Conservation (phyloP, 306 rosid species). For the Dryas drummondii region DNA sequence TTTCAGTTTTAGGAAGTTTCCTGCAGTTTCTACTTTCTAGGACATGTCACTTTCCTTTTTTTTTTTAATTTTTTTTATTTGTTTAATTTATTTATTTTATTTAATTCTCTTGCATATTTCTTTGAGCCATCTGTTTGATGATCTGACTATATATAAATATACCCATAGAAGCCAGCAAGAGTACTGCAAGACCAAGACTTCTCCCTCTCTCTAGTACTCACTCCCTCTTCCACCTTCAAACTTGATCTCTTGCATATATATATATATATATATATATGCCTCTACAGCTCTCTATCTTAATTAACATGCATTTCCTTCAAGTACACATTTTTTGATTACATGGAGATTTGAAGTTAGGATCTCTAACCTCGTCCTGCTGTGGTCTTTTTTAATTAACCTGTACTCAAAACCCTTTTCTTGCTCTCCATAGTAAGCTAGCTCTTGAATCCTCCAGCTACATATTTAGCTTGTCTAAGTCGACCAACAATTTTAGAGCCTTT, state of each 20-base stretch:
- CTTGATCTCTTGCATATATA: no score
- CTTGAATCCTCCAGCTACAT: neutral
- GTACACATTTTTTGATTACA: no score
- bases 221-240: neutral
- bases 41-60: neutral
- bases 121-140: neutral
- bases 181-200: neutral
- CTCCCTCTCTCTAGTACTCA: neutral
- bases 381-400: no score
- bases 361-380: no score
- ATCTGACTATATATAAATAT: constrained; percentile 19
- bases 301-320: neutral
- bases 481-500: neutral
- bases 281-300: neutral
- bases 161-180: neutral
- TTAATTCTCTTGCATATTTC: neutral
- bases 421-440: neutral
- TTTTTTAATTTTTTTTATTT: neutral
- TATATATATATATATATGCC: no score
- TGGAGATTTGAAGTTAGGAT: no score
- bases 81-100: neutral
- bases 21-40: constrained; percentile 21
- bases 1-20: constrained; percentile 20
- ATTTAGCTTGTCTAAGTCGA: neutral
- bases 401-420: neutral